These are phyloP conservation scores for Fusarium torulosum DNA, from an alignment of 2,329 filamentous ascomycete species.

Conservation along the genomic window DNA sequence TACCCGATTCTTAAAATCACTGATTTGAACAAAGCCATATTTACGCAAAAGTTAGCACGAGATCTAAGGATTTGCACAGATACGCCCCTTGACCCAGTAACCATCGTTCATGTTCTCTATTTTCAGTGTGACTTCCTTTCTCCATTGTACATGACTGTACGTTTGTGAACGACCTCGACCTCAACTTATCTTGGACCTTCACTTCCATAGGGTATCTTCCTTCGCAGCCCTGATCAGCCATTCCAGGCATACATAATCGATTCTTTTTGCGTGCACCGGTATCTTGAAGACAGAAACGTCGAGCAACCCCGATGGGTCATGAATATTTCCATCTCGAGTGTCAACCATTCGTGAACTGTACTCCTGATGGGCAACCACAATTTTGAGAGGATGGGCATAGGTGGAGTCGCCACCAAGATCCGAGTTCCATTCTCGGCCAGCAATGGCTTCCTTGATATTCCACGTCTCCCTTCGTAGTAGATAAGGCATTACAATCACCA, in stretches of 20 bases:
- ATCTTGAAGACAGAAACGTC: conserved; percentile 16
- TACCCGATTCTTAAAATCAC: conserved; percentile 17
- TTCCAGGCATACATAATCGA: conserved; percentile 31
- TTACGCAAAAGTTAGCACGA: too few relatives aligned
- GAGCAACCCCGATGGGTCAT: conserved; percentile 20
- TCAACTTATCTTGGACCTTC: background rate
- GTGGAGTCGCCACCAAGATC: conserved; percentile 34
- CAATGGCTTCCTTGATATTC: conserved; percentile 32
- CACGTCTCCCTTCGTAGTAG: conserved; percentile 19
- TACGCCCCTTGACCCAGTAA: too few relatives aligned
- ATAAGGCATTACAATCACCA: conserved; percentile 24
- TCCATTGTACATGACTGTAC: too few relatives aligned
- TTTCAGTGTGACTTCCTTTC: too few relatives aligned
- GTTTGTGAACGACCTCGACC: too few relatives aligned
- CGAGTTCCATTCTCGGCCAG: conserved; percentile 14
- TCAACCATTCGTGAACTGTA: conserved; percentile 25
- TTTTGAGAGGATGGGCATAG: conserved; percentile 26
- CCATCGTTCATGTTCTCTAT: too few relatives aligned
- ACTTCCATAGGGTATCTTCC: conserved; percentile 22
- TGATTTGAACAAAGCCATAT: too few relatives aligned
- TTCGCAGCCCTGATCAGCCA: conserved; percentile 32
- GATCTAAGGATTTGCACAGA: too few relatives aligned
- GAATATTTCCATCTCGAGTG: background rate
- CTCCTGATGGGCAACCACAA: conserved; percentile 33
- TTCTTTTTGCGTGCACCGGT: conserved; percentile 11